phyloP scores from a whole-genome alignment of 2,329 filamentous ascomycete genomes.

The Phialophora verrucosa region DNA sequence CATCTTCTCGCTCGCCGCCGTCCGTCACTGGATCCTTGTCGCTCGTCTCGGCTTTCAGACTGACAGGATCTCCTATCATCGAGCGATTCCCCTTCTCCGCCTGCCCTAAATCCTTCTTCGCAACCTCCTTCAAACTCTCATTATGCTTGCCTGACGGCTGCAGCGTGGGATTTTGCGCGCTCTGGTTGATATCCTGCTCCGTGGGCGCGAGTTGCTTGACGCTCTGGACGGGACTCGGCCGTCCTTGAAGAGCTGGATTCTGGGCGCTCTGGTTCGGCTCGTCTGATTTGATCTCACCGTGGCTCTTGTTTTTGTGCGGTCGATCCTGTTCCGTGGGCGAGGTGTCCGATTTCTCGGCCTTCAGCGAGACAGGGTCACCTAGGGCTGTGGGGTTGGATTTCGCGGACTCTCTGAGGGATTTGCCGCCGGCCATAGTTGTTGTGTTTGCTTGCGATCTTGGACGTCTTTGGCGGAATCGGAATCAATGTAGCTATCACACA shows the following conservation, averaged over 20 bases:
- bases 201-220: conserved; percentile 4
- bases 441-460: neutral
- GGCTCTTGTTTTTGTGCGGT: neutral
- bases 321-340: conserved; percentile 31
- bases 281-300: conserved; percentile 21
- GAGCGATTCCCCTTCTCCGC: conserved; percentile 43
- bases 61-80: conserved; percentile 50
- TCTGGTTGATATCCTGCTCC: conserved; percentile 3
- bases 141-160: neutral
- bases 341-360: conserved; percentile 33
- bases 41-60: conserved; percentile 49
- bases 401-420: conserved; percentile 28
- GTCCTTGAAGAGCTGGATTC: neutral
- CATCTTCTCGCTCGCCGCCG: conserved; percentile 33
- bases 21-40: conserved; percentile 42
- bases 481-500: neutral
- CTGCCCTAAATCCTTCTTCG: conserved; percentile 30
- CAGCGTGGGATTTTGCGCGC: neutral
- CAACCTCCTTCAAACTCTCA: conserved; percentile 33
- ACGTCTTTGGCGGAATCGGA: neutral
- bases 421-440: conserved; percentile 22
- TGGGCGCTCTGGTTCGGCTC: conserved; percentile 1
- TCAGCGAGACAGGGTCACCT: conserved; percentile 36
- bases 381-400: conserved; percentile 33
- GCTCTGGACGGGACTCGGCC: neutral